A percentile compares a stretch with the other conserved stretches of the same genome.
Evolutionary conservation across 148 eudicot genomes (phyloP).

Genomic region (Agrostemma githago): DNA sequence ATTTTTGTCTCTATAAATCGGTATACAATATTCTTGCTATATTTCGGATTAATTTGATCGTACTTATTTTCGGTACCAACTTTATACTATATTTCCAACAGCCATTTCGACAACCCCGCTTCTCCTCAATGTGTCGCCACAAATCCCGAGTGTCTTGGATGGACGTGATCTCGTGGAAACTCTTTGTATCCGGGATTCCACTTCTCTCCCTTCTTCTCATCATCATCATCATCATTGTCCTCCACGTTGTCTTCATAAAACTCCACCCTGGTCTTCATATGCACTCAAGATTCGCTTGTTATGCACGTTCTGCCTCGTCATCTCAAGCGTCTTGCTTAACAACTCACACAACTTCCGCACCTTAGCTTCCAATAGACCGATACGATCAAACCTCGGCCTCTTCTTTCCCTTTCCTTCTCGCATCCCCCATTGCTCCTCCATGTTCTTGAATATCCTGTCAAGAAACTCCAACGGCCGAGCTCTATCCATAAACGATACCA

Average conservation of each 20-base stretch:
- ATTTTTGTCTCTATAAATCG: too few species aligned
- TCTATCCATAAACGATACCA: too few species aligned
- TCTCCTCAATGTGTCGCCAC: constrained; percentile 10
- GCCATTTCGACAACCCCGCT: neutral
- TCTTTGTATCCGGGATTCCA: constrained; percentile 1
- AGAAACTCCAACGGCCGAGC: too few species aligned
- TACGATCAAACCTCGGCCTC: too few species aligned
- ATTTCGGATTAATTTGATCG: too few species aligned
- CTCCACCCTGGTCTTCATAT: neutral
- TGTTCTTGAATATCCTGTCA: too few species aligned
- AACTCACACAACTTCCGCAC: constrained; percentile 4
- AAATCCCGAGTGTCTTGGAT: neutral
- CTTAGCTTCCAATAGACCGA: too few species aligned
- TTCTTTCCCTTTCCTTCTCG: too few species aligned
- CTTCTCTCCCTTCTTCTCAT: neutral
- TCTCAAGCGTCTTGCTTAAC: neutral
- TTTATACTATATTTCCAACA: too few species aligned
- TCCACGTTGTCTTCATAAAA: neutral
- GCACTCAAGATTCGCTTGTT: neutral
- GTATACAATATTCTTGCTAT: too few species aligned
- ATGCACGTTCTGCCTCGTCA: neutral
- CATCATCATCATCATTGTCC: neutral
- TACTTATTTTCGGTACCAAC: too few species aligned
- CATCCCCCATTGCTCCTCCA: too few species aligned
- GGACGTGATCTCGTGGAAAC: constrained; percentile 12